Evolutionary conservation across 1,284 basidiomycete genomes (phyloP).

Genomic region (Hymenochaete sp.): DNA sequence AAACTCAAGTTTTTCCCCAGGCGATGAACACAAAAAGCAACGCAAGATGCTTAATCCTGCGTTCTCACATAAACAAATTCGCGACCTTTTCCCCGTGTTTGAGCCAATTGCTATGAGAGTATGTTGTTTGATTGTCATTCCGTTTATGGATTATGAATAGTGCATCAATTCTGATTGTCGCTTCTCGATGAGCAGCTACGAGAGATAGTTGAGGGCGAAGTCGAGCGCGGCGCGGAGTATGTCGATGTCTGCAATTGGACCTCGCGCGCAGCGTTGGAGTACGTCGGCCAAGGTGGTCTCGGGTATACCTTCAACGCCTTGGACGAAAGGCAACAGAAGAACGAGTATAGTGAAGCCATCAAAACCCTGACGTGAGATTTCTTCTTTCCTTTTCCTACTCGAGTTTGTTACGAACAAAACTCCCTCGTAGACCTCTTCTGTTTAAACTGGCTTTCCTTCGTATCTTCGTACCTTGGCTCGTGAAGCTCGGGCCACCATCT

Average conservation of each 20-base stretch:
- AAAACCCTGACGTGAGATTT: slow-evolving; percentile 8
- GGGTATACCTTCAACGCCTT: slow-evolving; percentile 31
- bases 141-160: neutral
- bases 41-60: slow-evolving; percentile 28
- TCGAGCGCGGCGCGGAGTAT: slow-evolving; percentile 19
- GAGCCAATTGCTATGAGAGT: slow-evolving; percentile 30
- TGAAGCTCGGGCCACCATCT: slow-evolving; percentile 11
- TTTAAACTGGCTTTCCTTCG: slow-evolving; percentile 6
- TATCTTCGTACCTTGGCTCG: slow-evolving; percentile 10
- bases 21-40: slow-evolving; percentile 23
- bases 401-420: neutral
- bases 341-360: slow-evolving; percentile 9
- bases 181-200: neutral
- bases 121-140: slow-evolving; percentile 1
- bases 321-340: slow-evolving; percentile 5
- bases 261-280: slow-evolving; percentile 29
- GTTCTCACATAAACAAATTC: slow-evolving; percentile 38
- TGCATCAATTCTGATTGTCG: neutral
- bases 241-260: slow-evolving; percentile 29
- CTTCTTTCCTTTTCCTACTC: neutral
- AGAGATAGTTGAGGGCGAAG: slow-evolving; percentile 17
- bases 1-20: too few relatives aligned
- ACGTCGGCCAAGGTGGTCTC: slow-evolving; percentile 30
- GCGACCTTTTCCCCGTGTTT: slow-evolving; percentile 34
- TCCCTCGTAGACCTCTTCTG: neutral